Base-by-base conservation (phyloP, 73 alveolate genomes). In the Paramecium octaurelia region DNA sequence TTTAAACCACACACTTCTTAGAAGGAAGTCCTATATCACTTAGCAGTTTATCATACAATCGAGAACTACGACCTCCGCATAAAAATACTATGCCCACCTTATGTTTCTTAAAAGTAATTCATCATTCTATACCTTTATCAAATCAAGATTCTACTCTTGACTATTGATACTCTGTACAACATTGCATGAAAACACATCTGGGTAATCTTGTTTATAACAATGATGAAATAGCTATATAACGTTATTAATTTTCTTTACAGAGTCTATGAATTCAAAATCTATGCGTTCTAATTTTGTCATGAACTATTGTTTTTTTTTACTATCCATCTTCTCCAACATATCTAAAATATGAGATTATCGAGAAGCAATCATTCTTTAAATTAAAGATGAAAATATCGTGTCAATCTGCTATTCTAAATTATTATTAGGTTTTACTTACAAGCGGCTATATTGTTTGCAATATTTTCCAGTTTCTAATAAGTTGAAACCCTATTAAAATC, bases 301-400 rank as follows among this genome's bases (percentile, higher is more conserved):
- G 24, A 68, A 68, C 7, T 68, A 11, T 31, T 27, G 27, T 6
- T 68, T 68, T 68, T 34, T 27, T 31, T 68, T 14, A 68, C 3
- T 12, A 3, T 68, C 40, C 14, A 68, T 31, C 10, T 27, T 68
- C 9, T 68, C 84, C 16, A 68, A 34, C n/a, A 68, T 12, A 10
- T 21, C 24, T 31, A 68, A 34, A 4, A 68, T 68, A 68, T 68
- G 84, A 68, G 40, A 2, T 68, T 68, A 68, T 68, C 84, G 40
- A 31, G 84, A 68, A 68, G 84, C 84, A 34, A 68, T 68, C 21
- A 68, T 68, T 68, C 84, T 68, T 24, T 68, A 68, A 14, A 68
- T 68, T 68, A 68, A 68, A 14, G 50, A 31, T 23, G 84, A 54
- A 54, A 54, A 54, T 54, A 54, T 54, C 8, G 69, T 6, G 9